These are phyloP conservation scores for Mesembryanthemum crystallinum DNA, from an alignment of 148 eudicot genomes.

Conservation along the genomic window DNA sequence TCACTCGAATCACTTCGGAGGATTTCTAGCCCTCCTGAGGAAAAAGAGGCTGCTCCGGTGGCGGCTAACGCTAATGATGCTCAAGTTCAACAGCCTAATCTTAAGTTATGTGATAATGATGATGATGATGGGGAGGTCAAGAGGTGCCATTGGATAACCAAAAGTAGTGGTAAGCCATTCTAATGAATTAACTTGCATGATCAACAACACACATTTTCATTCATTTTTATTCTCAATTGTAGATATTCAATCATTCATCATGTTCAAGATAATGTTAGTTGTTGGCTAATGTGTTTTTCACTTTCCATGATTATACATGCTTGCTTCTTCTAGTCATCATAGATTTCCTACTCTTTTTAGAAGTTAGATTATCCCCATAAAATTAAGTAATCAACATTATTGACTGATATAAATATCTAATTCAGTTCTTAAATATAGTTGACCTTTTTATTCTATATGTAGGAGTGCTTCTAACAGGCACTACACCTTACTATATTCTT, in stretches of 20 bases:
- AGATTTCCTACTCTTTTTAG: too few relatives aligned
- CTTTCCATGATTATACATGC: background rate
- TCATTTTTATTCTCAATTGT: too few relatives aligned
- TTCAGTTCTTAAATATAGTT: too few relatives aligned
- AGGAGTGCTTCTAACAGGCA: background rate
- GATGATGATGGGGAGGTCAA: slow-evolving; percentile 37
- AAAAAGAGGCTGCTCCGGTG: slow-evolving; percentile 27
- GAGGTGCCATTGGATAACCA: slow-evolving; percentile 95
- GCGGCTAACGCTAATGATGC: slow-evolving; percentile 15
- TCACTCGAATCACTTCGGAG: slow-evolving; percentile 59
- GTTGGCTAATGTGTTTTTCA: background rate
- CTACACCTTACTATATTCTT: background rate
- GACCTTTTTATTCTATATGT: too few relatives aligned
- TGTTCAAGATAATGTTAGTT: background rate
- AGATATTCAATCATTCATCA: too few relatives aligned
- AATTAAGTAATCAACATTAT: too few relatives aligned
- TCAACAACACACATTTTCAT: background rate
- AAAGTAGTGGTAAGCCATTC: slow-evolving; percentile 60
- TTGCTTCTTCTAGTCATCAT: too few relatives aligned
- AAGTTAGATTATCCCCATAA: too few relatives aligned
- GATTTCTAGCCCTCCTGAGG: slow-evolving; percentile 27
- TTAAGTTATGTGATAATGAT: background rate
- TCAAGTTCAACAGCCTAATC: slow-evolving; percentile 17
- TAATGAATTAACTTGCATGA: background rate
- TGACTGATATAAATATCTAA: too few relatives aligned